Percentiles rank a stretch among this genome's conserved stretches.
These are phyloP conservation scores for Saccharomycopsis capsularis DNA, from an alignment of 805 yeast genomes.

Conservation along the genomic window DNA sequence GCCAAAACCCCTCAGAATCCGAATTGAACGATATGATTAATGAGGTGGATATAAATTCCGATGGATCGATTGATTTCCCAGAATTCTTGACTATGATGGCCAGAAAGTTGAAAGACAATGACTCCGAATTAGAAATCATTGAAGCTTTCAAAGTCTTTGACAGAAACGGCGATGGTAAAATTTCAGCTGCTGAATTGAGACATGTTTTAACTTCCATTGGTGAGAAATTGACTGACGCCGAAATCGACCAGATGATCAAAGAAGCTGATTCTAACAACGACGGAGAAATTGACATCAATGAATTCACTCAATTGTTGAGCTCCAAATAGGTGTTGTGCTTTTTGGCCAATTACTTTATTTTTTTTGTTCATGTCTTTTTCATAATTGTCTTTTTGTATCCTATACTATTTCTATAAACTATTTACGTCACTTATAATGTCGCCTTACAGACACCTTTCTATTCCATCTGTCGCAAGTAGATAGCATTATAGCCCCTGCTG, in stretches of 20 bases:
- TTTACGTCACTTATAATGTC: too few species aligned
- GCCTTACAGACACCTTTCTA: too few species aligned
- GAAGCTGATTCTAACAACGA: conserved; percentile 95
- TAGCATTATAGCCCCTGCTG: too few species aligned
- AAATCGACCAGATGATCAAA: conserved; percentile 93
- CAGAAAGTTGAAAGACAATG: conserved; percentile 92
- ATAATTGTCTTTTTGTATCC: background rate
- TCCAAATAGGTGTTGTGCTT: conserved; percentile 44
- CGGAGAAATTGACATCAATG: conserved; percentile 95
- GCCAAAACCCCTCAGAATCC: conserved; percentile 93
- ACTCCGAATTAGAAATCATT: conserved; percentile 91
- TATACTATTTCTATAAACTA: too few species aligned
- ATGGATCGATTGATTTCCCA: conserved; percentile 79
- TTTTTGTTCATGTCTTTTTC: background rate
- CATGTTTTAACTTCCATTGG: conserved; percentile 97
- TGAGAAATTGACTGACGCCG: conserved; percentile 92
- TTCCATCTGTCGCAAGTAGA: too few species aligned
- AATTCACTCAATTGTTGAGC: conserved; percentile 82
- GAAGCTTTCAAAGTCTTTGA: conserved; percentile 99
- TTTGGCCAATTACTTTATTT: background rate
- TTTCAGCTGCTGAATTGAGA: conserved; percentile 92
- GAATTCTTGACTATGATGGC: conserved; percentile 85
- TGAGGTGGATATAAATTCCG: conserved; percentile 93
- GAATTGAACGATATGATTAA: conserved; percentile 96
- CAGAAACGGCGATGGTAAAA: conserved; percentile 90